Conservation (phyloP, 768 basidiomycete genomes). For the Sporobolomyces roseus region DNA sequence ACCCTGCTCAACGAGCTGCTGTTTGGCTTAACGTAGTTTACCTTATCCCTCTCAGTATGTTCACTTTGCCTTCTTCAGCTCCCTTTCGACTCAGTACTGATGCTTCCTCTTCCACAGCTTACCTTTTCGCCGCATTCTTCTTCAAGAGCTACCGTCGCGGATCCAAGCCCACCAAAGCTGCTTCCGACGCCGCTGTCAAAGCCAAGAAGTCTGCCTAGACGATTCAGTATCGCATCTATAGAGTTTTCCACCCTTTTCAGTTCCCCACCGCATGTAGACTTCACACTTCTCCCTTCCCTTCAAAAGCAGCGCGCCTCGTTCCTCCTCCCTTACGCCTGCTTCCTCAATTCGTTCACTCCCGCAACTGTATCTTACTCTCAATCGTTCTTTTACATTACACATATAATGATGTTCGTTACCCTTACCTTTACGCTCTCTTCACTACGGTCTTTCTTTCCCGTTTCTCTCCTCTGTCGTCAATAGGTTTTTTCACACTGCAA, state of each 20-base stretch:
- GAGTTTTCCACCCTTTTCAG: neutral
- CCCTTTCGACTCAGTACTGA: neutral
- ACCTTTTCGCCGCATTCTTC: constrained; percentile 46
- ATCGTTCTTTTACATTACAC: no score
- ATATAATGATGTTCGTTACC: no score
- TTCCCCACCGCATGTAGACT: neutral
- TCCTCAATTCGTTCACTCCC: neutral
- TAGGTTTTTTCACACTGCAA: neutral
- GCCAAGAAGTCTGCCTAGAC: constrained; percentile 16
- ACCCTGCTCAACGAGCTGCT: constrained; percentile 36
- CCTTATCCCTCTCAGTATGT: constrained; percentile 40
- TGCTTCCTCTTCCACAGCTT: constrained; percentile 9
- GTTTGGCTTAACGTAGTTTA: constrained; percentile 44
- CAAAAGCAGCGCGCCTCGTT: no score
- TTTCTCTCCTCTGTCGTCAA: neutral
- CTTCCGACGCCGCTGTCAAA: constrained; percentile 8
- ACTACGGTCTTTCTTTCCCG: neutral
- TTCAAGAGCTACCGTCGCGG: constrained; percentile 41
- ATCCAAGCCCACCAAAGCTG: neutral
- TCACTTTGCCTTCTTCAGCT: neutral
- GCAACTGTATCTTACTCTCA: no score
- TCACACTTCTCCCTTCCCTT: no score
- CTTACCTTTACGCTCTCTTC: neutral
- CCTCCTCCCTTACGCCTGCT: no score
- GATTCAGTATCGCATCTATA: no score